Evolutionary conservation across 371 early-diverging fungal genomes (phyloP).

Genomic region (Apophysomyces elegans): DNA sequence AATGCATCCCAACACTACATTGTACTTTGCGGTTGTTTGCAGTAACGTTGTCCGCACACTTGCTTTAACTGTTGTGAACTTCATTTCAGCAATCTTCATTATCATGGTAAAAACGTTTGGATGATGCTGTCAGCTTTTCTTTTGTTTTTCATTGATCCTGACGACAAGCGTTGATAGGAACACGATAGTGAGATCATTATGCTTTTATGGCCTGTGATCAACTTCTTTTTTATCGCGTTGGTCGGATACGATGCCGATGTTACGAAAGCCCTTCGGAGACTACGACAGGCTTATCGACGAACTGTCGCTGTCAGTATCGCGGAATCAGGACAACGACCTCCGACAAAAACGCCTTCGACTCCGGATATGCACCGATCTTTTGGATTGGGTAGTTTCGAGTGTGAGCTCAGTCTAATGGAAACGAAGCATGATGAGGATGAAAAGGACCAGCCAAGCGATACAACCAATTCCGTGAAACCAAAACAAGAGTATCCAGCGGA

Average conservation of each 20-base stretch:
- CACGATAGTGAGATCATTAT: background rate
- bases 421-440: background rate
- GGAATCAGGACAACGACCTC: constrained; percentile 6
- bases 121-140: background rate
- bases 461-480: background rate
- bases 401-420: background rate
- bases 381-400: constrained; percentile 8
- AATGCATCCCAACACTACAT: constrained; percentile 27
- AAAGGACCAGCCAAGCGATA: background rate
- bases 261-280: constrained; percentile 9
- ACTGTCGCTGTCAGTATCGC: background rate
- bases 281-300: constrained; percentile 5
- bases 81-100: constrained; percentile 13
- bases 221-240: constrained; percentile 3
- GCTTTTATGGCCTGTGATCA: constrained; percentile 13
- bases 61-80: constrained; percentile 12
- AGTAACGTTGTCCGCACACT: constrained; percentile 13
- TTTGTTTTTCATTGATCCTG: background rate
- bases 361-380: constrained; percentile 7
- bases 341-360: constrained; percentile 7
- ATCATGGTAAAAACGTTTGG: background rate
- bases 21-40: constrained; percentile 39
- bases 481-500: constrained; percentile 4
- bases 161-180: background rate
- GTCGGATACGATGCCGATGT: constrained; percentile 15